Percentiles rank a stretch among this genome's conserved stretches.
Evolutionary conservation across 306 rosid species (phyloP).

Genomic region (Crotalaria pallida): DNA sequence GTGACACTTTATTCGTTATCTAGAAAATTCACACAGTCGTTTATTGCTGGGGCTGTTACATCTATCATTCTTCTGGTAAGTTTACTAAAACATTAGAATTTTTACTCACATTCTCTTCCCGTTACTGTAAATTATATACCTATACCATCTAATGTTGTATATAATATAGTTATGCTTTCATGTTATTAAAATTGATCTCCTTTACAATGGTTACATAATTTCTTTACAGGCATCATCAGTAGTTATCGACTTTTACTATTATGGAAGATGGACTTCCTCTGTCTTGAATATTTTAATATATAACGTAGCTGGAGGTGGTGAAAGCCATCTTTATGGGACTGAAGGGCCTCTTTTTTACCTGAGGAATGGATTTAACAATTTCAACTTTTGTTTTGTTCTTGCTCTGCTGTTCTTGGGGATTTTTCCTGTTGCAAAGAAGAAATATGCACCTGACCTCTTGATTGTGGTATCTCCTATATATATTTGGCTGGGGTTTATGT

Average conservation of each 20-base stretch:
- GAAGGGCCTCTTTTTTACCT: conserved; percentile 81
- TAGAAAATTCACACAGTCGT: conserved; percentile 56
- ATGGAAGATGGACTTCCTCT: conserved; percentile 88
- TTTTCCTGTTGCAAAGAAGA: conserved; percentile 67
- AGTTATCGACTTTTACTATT: conserved; percentile 59
- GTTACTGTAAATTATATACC: conserved; percentile 4
- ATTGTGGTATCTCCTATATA: conserved; percentile 81
- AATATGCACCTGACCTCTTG: conserved; percentile 72
- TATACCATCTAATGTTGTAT: not conserved
- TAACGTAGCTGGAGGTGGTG: conserved; percentile 93
- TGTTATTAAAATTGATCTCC: conserved; percentile 9
- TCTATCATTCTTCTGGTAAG: conserved; percentile 81
- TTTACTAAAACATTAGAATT: conserved; percentile 1
- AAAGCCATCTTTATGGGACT: conserved; percentile 90
- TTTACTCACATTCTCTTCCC: not conserved
- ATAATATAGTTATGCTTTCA: not conserved
- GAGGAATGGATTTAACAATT: conserved; percentile 93
- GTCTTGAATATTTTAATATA: conserved; percentile 76
- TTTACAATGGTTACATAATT: not conserved
- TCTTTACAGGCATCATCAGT: conserved; percentile 60
- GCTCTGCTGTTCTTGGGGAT: conserved; percentile 76
- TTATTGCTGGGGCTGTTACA: conserved; percentile 65
- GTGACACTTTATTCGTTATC: conserved; percentile 64
- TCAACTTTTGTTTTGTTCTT: conserved; percentile 75
- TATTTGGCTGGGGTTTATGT: conserved; percentile 91